Conservation (phyloP, 495 filamentous ascomycete species). For the Trypethelium eluteriae region DNA sequence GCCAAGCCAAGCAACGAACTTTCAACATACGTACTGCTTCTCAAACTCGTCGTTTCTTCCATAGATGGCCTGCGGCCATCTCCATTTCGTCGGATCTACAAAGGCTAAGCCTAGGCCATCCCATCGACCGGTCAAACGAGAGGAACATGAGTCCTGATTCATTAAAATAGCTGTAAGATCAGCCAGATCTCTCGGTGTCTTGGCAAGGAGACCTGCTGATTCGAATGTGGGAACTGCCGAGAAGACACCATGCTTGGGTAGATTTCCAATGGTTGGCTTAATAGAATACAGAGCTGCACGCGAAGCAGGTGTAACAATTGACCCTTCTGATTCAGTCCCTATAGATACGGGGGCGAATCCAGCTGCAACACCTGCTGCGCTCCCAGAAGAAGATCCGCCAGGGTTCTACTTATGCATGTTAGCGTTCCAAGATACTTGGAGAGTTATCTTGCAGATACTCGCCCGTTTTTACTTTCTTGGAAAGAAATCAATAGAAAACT, state of each 20-base stretch:
- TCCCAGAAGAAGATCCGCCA: conserved; percentile 28
- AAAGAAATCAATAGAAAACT: not conserved
- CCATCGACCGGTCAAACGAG: conserved; percentile 7
- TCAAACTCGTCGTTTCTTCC: conserved; percentile 8
- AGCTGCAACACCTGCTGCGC: conserved; percentile 29
- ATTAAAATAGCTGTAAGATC: conserved; percentile 29
- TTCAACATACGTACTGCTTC: conserved; percentile 9
- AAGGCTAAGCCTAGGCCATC: not conserved
- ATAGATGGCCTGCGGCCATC: conserved; percentile 8
- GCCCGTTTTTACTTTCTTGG: not conserved
- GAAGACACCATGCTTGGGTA: conserved; percentile 30
- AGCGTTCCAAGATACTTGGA: conserved; percentile 1
- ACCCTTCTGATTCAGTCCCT: conserved; percentile 32
- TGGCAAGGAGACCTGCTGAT: conserved; percentile 31
- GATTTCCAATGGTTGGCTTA: conserved; percentile 29
- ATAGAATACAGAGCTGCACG: conserved; percentile 31
- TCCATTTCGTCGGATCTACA: conserved; percentile 10
- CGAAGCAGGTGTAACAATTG: conserved; percentile 31
- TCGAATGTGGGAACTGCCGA: conserved; percentile 28
- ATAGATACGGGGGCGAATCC: conserved; percentile 33
- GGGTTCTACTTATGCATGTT: conserved; percentile 21
- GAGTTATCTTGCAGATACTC: conserved; percentile 5
- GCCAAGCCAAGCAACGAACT: not conserved
- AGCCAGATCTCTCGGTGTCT: conserved; percentile 31
- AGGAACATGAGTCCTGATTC: conserved; percentile 11